A percentile compares a stretch with the other conserved stretches of the same genome.
phyloP scores from a whole-genome alignment of 495 filamentous ascomycete species.

The Hyaloscypha variabilis region DNA sequence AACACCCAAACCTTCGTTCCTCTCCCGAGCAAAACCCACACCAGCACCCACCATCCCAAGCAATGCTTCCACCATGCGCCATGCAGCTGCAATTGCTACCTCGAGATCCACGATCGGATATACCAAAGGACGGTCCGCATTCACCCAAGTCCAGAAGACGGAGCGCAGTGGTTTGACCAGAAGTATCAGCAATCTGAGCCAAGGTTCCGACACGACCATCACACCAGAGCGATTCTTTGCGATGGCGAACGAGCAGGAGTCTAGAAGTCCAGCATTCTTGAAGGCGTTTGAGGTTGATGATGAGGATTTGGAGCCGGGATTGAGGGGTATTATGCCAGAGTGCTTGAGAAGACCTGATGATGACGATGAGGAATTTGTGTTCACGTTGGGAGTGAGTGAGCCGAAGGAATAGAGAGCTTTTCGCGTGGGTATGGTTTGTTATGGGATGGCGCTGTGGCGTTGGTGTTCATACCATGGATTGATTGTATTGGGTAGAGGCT shows the following conservation, averaged over 20 bases:
- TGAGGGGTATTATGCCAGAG: slow-evolving; percentile 27
- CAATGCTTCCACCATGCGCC: slow-evolving; percentile 53
- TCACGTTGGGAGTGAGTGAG: slow-evolving; percentile 18
- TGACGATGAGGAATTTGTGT: slow-evolving; percentile 32
- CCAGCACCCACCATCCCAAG: slow-evolving; percentile 31
- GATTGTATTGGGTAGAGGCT: not conserved
- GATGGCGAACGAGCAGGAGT: slow-evolving; percentile 28
- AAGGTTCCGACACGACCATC: slow-evolving; percentile 50
- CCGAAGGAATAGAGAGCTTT: not conserved
- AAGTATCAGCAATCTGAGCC: slow-evolving; percentile 40
- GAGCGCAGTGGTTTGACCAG: slow-evolving; percentile 23
- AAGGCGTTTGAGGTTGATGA: slow-evolving; percentile 32
- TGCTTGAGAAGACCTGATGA: slow-evolving; percentile 22
- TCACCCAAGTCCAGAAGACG: slow-evolving; percentile 38
- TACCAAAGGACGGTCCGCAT: slow-evolving; percentile 70
- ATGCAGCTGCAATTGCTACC: slow-evolving; percentile 62
- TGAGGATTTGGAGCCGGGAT: slow-evolving; percentile 30
- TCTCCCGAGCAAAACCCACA: slow-evolving; percentile 32
- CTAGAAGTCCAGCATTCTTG: slow-evolving; percentile 24
- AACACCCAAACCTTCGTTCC: slow-evolving; percentile 24
- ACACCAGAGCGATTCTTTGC: slow-evolving; percentile 49
- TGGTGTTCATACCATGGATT: not conserved
- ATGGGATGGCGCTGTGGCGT: not conserved
- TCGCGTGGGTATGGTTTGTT: not conserved
- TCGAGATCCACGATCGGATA: slow-evolving; percentile 83